A percentile compares a stretch with the other conserved stretches of the same genome.
Evolutionary conservation across 2,329 filamentous ascomycete genomes (phyloP).

Genomic region (Penicillium verrucosum): DNA sequence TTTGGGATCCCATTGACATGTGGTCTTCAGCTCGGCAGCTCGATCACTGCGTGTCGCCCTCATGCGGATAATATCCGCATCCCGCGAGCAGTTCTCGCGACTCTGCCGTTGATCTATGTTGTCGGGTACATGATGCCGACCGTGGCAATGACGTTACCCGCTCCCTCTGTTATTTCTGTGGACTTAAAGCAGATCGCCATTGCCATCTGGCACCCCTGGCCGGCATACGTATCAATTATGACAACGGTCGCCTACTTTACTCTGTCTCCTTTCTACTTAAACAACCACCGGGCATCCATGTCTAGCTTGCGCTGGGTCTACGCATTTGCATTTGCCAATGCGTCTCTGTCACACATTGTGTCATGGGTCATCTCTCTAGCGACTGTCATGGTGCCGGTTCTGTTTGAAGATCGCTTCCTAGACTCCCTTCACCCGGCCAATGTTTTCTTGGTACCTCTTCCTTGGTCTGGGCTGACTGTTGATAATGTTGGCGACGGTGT

Average conservation of each 20-base stretch:
- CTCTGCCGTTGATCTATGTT: constrained; percentile 43
- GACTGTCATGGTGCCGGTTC: constrained; percentile 35
- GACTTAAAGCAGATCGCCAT: constrained; percentile 49
- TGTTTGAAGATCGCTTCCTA: constrained; percentile 35
- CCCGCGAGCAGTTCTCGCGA: constrained; percentile 30
- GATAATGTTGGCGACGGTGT: constrained; percentile 41
- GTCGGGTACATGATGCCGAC: constrained; percentile 47
- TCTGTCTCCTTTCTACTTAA: constrained; percentile 24
- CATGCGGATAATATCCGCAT: constrained; percentile 34
- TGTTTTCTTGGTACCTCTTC: constrained; percentile 39
- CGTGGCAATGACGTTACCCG: constrained; percentile 44
- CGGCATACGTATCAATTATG: constrained; percentile 46
- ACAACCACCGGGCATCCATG: constrained; percentile 28
- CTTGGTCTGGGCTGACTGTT: constrained; percentile 32
- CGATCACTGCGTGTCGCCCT: constrained; percentile 38
- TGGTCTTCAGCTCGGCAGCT: constrained; percentile 44
- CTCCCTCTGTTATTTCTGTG: constrained; percentile 38
- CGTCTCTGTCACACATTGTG: constrained; percentile 41
- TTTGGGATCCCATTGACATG: constrained; percentile 46
- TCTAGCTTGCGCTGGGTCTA: constrained; percentile 41
- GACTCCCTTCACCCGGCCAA: constrained; percentile 37
- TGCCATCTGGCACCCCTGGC: constrained; percentile 52
- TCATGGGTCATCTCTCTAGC: constrained; percentile 42
- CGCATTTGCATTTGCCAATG: constrained; percentile 41
- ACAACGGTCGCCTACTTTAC: constrained; percentile 31